Evolutionary conservation across 768 basidiomycete genomes (phyloP).

Genomic region (Dendrothele bispora): DNA sequence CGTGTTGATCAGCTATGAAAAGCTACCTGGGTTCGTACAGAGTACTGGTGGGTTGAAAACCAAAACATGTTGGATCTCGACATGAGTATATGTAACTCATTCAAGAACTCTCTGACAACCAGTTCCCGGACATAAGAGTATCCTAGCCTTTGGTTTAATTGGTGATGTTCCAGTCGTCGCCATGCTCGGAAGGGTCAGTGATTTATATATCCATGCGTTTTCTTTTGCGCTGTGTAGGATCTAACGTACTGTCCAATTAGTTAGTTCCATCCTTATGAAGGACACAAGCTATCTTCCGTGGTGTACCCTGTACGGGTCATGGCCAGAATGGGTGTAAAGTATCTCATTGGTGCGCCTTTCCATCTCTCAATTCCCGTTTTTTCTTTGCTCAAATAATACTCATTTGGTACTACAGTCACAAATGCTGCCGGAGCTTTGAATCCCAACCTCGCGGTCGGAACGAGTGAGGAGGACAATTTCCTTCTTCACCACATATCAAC

Average conservation of each 20-base stretch:
- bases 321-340: constrained; percentile 72
- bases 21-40: constrained; percentile 70
- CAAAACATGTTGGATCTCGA: too few species aligned
- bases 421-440: constrained; percentile 88
- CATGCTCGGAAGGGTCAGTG: constrained; percentile 81
- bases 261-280: constrained; percentile 88
- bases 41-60: constrained; percentile 88
- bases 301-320: constrained; percentile 80
- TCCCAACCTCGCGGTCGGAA: constrained; percentile 71
- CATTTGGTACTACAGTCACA: constrained; percentile 54
- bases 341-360: constrained; percentile 67
- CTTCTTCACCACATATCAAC: neutral
- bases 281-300: constrained; percentile 66
- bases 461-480: constrained; percentile 48
- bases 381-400: neutral
- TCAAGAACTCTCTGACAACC: neutral
- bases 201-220: neutral
- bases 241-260: constrained; percentile 9
- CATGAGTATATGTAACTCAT: neutral
- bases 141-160: constrained; percentile 78
- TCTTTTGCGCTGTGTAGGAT: constrained; percentile 1
- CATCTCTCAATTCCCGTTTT: neutral
- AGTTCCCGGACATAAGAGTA: constrained; percentile 84
- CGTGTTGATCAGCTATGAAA: constrained; percentile 61
- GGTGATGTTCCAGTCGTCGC: constrained; percentile 84